Conservation (phyloP, 2,329 filamentous ascomycete species). For the Aquanectria penicillioides region DNA sequence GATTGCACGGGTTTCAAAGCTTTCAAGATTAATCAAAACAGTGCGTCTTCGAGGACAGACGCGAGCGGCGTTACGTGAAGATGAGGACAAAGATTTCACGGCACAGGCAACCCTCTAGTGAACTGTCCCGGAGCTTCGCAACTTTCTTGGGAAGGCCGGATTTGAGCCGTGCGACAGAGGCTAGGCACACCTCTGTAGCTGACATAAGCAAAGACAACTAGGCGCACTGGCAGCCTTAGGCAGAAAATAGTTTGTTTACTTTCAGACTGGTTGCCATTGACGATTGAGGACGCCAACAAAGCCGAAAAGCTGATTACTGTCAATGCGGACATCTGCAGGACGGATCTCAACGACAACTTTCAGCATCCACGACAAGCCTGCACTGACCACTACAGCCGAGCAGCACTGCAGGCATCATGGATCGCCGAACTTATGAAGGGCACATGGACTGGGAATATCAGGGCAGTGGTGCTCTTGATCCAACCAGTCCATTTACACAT, state of each 20-base stretch:
- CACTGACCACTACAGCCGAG: slow-evolving; percentile 22
- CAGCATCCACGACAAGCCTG: slow-evolving; percentile 5
- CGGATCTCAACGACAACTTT: slow-evolving; percentile 11
- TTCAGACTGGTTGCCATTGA: slow-evolving; percentile 42
- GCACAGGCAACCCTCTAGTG: not conserved
- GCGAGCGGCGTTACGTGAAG: not conserved
- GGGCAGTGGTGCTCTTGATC: slow-evolving; percentile 65
- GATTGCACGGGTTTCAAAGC: not conserved
- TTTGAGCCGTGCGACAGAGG: slow-evolving; percentile 33
- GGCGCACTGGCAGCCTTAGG: slow-evolving; percentile 35
- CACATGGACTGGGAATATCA: slow-evolving; percentile 77
- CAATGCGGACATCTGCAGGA: slow-evolving; percentile 8
- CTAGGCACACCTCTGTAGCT: slow-evolving; percentile 37
- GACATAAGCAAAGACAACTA: slow-evolving; percentile 41
- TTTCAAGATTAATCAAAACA: not conserved
- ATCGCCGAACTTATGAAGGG: slow-evolving; percentile 66
- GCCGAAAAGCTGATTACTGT: slow-evolving; percentile 21
- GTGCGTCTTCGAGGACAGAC: not conserved
- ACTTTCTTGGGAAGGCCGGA: slow-evolving; percentile 22
- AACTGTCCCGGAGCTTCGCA: slow-evolving; percentile 17
- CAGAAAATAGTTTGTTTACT: slow-evolving; percentile 48
- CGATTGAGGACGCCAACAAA: slow-evolving; percentile 28
- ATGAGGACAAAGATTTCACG: slow-evolving; percentile 4
- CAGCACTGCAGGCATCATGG: slow-evolving; percentile 50
- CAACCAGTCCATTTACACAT: slow-evolving; percentile 69